Evolutionary conservation across 2,329 filamentous ascomycete genomes (phyloP).

Genomic region (Zalaria sp.): DNA sequence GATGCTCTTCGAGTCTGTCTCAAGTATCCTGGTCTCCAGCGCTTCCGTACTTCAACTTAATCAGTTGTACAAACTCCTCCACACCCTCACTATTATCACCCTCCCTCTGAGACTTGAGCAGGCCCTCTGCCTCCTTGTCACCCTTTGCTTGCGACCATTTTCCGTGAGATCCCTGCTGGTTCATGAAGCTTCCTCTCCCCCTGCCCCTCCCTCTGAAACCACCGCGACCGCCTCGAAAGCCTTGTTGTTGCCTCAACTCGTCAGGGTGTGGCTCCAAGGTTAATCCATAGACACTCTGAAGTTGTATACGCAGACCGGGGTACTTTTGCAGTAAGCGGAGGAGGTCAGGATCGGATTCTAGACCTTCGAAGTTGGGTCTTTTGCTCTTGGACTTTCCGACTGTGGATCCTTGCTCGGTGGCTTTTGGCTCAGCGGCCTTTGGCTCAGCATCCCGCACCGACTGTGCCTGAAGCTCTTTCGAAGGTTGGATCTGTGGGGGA

Average conservation of each 20-base stretch:
- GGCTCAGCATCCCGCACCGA: too few relatives aligned
- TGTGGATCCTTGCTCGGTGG: too few relatives aligned
- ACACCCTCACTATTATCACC: conserved; percentile 23
- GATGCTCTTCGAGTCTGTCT: not conserved
- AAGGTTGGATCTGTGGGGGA: not conserved
- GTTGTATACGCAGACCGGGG: conserved; percentile 17
- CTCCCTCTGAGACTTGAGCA: conserved; percentile 15
- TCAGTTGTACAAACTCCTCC: conserved; percentile 27
- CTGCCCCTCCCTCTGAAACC: conserved; percentile 9
- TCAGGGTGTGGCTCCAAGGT: conserved; percentile 21
- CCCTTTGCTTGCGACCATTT: conserved; percentile 24
- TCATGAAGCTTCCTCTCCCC: conserved; percentile 6
- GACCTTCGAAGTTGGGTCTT: conserved; percentile 14
- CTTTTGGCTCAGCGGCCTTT: too few relatives aligned
- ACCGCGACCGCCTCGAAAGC: conserved; percentile 4
- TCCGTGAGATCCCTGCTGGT: conserved; percentile 9
- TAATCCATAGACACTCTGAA: conserved; percentile 19
- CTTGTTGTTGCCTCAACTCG: conserved; percentile 8
- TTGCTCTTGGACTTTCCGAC: conserved; percentile 1
- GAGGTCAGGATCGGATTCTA: conserved; percentile 19
- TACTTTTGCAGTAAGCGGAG: conserved; percentile 18
- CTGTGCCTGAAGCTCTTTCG: too few relatives aligned
- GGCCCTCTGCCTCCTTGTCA: conserved; percentile 17
- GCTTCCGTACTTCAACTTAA: conserved; percentile 24
- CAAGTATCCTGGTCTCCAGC: not conserved